A percentile compares a stretch with the other conserved stretches of the same genome.
phyloP scores from a whole-genome alignment of 495 filamentous ascomycete species.

The Acidomyces sp. region DNA sequence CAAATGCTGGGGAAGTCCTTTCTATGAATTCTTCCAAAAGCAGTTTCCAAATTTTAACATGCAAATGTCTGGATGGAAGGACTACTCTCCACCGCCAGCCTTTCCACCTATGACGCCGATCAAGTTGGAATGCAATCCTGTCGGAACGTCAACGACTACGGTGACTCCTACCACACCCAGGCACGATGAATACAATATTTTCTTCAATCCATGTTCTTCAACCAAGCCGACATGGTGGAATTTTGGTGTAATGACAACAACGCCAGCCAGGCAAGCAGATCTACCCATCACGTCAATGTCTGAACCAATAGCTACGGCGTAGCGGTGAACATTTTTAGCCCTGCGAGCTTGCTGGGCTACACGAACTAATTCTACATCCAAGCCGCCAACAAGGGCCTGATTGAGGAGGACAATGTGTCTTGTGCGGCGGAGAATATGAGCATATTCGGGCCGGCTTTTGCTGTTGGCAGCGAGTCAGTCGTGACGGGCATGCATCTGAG shows the following conservation, averaged over 20 bases:
- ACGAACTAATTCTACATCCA: constrained; percentile 24
- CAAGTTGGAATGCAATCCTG: constrained; percentile 29
- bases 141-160: constrained; percentile 30
- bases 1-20: too few relatives aligned
- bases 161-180: constrained; percentile 21
- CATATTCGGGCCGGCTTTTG: constrained; percentile 12
- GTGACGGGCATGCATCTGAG: constrained; percentile 21
- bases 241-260: constrained; percentile 24
- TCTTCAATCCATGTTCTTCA: constrained; percentile 24
- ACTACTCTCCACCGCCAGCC: constrained; percentile 21
- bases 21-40: too few relatives aligned
- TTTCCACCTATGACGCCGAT: constrained; percentile 21
- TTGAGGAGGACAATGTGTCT: constrained; percentile 21
- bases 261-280: constrained; percentile 1
- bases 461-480: constrained; percentile 14
- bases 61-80: constrained; percentile 26
- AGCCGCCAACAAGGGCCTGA: constrained; percentile 9
- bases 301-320: constrained; percentile 12
- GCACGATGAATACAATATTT: too few relatives aligned
- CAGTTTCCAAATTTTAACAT: too few relatives aligned
- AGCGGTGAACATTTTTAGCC: constrained; percentile 16
- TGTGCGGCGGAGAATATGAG: constrained; percentile 21
- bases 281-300: constrained; percentile 17
- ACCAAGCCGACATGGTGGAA: constrained; percentile 14
- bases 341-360: constrained; percentile 18